phyloP scores from a whole-genome alignment of 1,284 basidiomycete species.

The Apiotrichum domesticum region DNA sequence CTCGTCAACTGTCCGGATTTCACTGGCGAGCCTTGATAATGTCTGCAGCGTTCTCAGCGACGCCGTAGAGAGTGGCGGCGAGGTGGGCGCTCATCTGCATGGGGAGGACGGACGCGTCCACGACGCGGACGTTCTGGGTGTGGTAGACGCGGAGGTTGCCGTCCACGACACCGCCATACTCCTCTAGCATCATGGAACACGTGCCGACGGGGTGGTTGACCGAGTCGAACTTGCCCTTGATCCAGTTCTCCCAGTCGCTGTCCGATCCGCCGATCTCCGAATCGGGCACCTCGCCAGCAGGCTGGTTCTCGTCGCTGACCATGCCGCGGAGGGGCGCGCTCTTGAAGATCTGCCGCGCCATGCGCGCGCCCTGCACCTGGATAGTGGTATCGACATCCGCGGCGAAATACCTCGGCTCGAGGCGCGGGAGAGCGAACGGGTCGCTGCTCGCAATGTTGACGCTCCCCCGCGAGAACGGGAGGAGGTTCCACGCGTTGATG shows the following conservation, averaged over 20 bases:
- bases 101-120: slow-evolving; percentile 50
- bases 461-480: slow-evolving; percentile 44
- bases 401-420: slow-evolving; percentile 51
- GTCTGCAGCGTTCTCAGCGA: slow-evolving; percentile 62
- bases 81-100: slow-evolving; percentile 47
- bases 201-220: slow-evolving; percentile 58
- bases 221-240: slow-evolving; percentile 23
- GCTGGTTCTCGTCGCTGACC: slow-evolving; percentile 4
- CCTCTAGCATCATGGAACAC: slow-evolving; percentile 59
- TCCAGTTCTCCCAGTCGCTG: not conserved
- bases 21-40: slow-evolving; percentile 50
- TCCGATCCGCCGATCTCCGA: slow-evolving; percentile 1
- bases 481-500: slow-evolving; percentile 31
- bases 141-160: slow-evolving; percentile 60
- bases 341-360: slow-evolving; percentile 35
- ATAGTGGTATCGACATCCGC: slow-evolving; percentile 39
- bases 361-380: slow-evolving; percentile 34
- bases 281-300: not conserved
- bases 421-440: slow-evolving; percentile 54
- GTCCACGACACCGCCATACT: slow-evolving; percentile 61
- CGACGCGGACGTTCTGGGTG: slow-evolving; percentile 49
- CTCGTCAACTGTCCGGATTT: too few species aligned
- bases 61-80: slow-evolving; percentile 56
- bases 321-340: slow-evolving; percentile 24
- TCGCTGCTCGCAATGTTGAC: slow-evolving; percentile 54